Evolutionary conservation across 495 filamentous ascomycete genomes (phyloP).

Genomic region (Hypoxylon cercidicola): DNA sequence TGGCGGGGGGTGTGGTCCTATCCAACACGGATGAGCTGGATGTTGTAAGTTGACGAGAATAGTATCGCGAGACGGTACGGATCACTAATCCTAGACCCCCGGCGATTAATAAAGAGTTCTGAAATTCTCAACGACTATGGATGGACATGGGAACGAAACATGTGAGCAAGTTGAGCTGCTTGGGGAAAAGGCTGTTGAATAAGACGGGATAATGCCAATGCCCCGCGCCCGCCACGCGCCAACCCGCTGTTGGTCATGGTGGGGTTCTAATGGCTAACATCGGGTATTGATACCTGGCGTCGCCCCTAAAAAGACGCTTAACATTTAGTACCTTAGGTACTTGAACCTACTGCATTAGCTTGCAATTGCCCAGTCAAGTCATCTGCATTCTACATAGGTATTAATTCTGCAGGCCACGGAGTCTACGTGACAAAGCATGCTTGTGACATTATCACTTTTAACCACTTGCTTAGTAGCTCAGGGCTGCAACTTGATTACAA

Average conservation of each 20-base stretch:
- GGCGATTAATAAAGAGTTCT: background rate
- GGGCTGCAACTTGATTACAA: too few relatives aligned
- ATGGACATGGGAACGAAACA: slow-evolving; percentile 12
- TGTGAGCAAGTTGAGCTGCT: slow-evolving; percentile 24
- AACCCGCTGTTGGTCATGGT: slow-evolving; percentile 7
- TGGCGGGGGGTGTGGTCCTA: slow-evolving; percentile 38
- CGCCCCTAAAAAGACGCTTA: slow-evolving; percentile 22
- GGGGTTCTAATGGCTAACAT: slow-evolving; percentile 2
- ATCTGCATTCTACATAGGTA: background rate
- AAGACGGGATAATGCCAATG: slow-evolving; percentile 18
- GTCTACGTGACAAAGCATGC: slow-evolving; percentile 34
- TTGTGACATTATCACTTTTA: slow-evolving; percentile 15
- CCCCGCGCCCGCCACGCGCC: slow-evolving; percentile 31
- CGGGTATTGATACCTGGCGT: slow-evolving; percentile 18
- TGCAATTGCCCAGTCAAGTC: slow-evolving; percentile 29
- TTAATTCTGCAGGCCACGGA: slow-evolving; percentile 19
- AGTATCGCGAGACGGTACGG: slow-evolving; percentile 13
- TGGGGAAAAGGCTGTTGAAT: slow-evolving; percentile 18
- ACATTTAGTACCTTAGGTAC: slow-evolving; percentile 4
- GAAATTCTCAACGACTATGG: background rate
- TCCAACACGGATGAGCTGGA: slow-evolving; percentile 36
- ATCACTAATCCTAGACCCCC: slow-evolving; percentile 17
- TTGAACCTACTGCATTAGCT: slow-evolving; percentile 22
- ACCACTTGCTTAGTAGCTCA: background rate
- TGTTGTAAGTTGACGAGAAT: slow-evolving; percentile 18